phyloP scores from a whole-genome alignment of 345 rosid genomes.

The Acer saccharum region DNA sequence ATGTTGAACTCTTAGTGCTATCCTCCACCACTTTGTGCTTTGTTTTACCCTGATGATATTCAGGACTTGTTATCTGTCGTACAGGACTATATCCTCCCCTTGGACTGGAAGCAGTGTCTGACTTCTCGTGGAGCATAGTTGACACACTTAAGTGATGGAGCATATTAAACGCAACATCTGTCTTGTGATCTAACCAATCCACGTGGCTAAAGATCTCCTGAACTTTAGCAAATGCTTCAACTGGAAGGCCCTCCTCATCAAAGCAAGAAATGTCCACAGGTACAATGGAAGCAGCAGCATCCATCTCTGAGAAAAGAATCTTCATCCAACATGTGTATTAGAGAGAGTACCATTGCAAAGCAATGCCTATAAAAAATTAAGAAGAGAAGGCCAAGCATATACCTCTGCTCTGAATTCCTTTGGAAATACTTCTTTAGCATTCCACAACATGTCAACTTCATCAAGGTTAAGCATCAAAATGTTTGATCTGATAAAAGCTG shows the following conservation, averaged over 20 bases:
- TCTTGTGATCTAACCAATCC: conserved; percentile 71
- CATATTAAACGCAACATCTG: conserved; percentile 74
- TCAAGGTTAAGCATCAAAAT: conserved; percentile 92
- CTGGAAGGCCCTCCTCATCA: conserved; percentile 87
- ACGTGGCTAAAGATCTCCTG: conserved; percentile 82
- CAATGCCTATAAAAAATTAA: conserved; percentile 2
- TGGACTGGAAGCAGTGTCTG: conserved; percentile 36
- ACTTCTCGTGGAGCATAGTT: conserved; percentile 45
- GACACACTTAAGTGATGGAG: conserved; percentile 75
- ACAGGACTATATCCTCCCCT: conserved; percentile 37
- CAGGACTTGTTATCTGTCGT: conserved; percentile 41
- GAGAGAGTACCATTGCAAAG: conserved; percentile 18
- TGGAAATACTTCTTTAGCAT: conserved; percentile 75
- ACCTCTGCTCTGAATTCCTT: conserved; percentile 96
- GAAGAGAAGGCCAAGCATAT: conserved; percentile 20
- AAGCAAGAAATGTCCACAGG: conserved; percentile 57
- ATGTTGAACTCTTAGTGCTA: conserved; percentile 34
- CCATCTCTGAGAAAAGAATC: conserved; percentile 97
- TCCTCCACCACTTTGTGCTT: conserved; percentile 34
- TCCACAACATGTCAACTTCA: conserved; percentile 88
- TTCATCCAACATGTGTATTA: conserved; percentile 40
- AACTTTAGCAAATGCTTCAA: conserved; percentile 92
- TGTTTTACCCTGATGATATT: conserved; percentile 38
- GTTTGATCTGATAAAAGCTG: conserved; percentile 92
- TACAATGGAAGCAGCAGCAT: conserved; percentile 71